A percentile compares a stretch with the other conserved stretches of the same genome.
Conservation (phyloP, 257 asterid genomes). For the Jaltomata sinuosa region DNA sequence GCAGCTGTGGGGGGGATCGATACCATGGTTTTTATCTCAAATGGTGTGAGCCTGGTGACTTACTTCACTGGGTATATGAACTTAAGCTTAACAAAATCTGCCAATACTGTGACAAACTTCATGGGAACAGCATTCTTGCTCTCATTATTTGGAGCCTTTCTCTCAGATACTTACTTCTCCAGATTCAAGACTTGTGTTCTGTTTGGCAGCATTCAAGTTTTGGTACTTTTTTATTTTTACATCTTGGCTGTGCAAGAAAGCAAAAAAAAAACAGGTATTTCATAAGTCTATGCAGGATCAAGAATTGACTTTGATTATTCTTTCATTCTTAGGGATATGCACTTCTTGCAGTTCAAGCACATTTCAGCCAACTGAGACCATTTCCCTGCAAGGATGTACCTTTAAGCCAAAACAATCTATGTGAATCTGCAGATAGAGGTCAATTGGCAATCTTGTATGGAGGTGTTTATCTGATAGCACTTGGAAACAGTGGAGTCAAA, state of each 20-base stretch:
- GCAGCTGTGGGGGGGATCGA: constrained; percentile 47
- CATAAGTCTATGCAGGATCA: not conserved
- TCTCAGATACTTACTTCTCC: constrained; percentile 52
- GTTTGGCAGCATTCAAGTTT: constrained; percentile 36
- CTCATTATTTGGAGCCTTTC: constrained; percentile 52
- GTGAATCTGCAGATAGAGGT: constrained; percentile 28
- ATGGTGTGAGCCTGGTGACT: constrained; percentile 58
- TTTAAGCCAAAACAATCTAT: constrained; percentile 16
- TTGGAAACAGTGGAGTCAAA: constrained; percentile 54
- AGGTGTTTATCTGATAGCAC: constrained; percentile 52
- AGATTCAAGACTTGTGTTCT: constrained; percentile 41
- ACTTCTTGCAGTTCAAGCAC: constrained; percentile 65
- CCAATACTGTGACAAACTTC: constrained; percentile 56
- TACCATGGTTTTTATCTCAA: constrained; percentile 52
- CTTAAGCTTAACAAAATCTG: constrained; percentile 46
- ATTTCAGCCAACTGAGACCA: constrained; percentile 47
- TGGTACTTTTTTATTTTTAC: constrained; percentile 15
- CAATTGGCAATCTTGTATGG: constrained; percentile 45
- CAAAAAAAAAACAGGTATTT: not conserved
- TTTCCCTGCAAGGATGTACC: constrained; percentile 47
- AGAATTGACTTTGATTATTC: not conserved
- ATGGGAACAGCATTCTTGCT: constrained; percentile 56
- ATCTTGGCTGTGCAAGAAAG: not conserved
- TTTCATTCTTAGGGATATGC: constrained; percentile 42
- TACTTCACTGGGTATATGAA: constrained; percentile 54